phyloP scores from a whole-genome alignment of 768 basidiomycete species.

The Trametes maxima region DNA sequence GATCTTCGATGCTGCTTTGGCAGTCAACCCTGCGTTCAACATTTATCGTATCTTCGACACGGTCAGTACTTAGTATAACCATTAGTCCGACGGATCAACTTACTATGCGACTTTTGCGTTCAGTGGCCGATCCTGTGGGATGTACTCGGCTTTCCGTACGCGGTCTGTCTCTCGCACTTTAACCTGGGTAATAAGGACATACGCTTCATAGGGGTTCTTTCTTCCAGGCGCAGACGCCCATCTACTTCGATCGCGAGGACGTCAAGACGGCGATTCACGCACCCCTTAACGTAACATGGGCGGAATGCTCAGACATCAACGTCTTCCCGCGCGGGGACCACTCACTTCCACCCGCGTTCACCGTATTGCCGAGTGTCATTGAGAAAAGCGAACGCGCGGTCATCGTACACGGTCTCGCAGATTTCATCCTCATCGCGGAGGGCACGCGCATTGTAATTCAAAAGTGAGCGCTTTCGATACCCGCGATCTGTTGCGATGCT shows the following conservation, averaged over 20 bases:
- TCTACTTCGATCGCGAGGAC: constrained; percentile 71
- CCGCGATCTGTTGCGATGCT: background rate
- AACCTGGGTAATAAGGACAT: background rate
- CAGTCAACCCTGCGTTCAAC: constrained; percentile 75
- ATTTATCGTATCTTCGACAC: constrained; percentile 82
- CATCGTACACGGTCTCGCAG: constrained; percentile 72
- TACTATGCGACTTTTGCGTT: background rate
- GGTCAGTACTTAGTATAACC: constrained; percentile 30
- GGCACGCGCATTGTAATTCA: constrained; percentile 47
- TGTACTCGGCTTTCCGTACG: constrained; percentile 77
- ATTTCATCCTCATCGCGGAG: constrained; percentile 73
- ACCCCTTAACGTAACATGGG: constrained; percentile 60
- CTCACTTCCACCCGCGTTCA: constrained; percentile 63
- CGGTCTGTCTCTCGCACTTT: background rate
- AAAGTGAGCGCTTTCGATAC: constrained; percentile 32
- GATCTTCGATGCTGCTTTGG: constrained; percentile 62
- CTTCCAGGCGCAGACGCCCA: constrained; percentile 53
- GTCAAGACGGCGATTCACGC: constrained; percentile 76
- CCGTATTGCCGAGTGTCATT: constrained; percentile 72
- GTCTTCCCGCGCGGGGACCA: constrained; percentile 61
- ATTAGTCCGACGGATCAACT: background rate
- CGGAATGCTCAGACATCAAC: constrained; percentile 58
- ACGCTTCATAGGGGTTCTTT: constrained; percentile 24
- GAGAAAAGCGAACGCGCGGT: constrained; percentile 71
- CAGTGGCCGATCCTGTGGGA: constrained; percentile 73